Evolutionary conservation across 139 green algal species (phyloP).

Genomic region (Yamagishiella unicocca): DNA sequence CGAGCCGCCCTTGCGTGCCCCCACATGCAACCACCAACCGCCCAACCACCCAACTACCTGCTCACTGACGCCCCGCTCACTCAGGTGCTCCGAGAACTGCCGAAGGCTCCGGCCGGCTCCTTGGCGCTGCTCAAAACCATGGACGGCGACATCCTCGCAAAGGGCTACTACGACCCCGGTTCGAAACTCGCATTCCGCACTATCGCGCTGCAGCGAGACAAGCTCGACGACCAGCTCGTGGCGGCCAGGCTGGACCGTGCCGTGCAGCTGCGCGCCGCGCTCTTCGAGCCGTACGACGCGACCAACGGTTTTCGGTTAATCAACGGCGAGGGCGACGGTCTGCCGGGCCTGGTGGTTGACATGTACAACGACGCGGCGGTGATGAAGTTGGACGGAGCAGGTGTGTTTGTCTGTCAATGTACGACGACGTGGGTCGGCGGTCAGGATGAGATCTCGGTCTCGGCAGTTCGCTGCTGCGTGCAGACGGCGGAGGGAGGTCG

Average conservation of each 20-base stretch:
- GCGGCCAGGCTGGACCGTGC: conserved; percentile 45
- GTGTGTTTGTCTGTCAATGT: too few relatives aligned
- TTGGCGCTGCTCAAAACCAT: conserved; percentile 68
- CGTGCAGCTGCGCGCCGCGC: conserved; percentile 25
- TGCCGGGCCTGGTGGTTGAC: conserved; percentile 62
- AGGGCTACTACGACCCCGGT: conserved; percentile 49
- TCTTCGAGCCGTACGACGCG: conserved; percentile 54
- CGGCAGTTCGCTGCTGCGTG: too few relatives aligned
- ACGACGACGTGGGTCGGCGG: too few relatives aligned
- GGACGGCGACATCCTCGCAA: conserved; percentile 67
- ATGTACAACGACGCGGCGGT: conserved; percentile 57
- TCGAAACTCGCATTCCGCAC: conserved; percentile 59
- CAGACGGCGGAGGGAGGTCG: too few relatives aligned
- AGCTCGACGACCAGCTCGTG: conserved; percentile 60
- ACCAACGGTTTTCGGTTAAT: conserved; percentile 64
- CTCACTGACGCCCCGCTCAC: too few relatives aligned
- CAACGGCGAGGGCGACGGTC: conserved; percentile 69
- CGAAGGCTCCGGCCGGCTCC: conserved; percentile 50
- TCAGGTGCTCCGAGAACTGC: conserved; percentile 44
- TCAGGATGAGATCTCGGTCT: too few relatives aligned
- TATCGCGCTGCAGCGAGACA: conserved; percentile 50
- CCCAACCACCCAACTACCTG: too few relatives aligned
- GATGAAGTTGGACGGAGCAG: conserved; percentile 69
- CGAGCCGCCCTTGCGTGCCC: neutral
- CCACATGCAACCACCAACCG: neutral